Evolutionary conservation across 2,329 filamentous ascomycete species (phyloP), one percentile per base, ranked within the genome.

Genomic region (Penicillium hordei): DNA sequence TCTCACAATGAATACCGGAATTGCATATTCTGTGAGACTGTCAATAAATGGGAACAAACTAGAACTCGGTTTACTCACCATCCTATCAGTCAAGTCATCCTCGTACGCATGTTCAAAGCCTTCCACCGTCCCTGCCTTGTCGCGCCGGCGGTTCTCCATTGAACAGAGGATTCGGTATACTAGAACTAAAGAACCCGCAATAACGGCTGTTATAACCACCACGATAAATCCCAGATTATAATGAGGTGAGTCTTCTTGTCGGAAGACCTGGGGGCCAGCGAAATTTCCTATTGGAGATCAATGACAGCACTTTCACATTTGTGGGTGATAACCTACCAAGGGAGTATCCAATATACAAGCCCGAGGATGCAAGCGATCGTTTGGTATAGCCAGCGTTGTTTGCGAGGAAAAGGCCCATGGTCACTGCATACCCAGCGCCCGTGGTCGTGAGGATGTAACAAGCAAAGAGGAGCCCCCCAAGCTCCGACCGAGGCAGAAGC

Each of bases 31-130:
- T 38, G 17, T 4, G 4, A 5, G 2, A 9, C 10, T 19, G 23
- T 49, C 2, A 49, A 29, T 21, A 15, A 13, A 29, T 19, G 10
- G 5, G 27, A 8, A 1, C 3, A 34, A 38, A 25, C 15, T 48
- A 2, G 6, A 13, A 6, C 5, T 5, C 12, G 9, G 15, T 8
- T 12, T 5, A 44, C 34, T 38, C 10, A 49, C 46, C 33, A 38
- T 49, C 17, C 39, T 49, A 27, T 49, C 46, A 12, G 46, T 49
- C 33, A 49, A 21, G 17, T 49, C 46, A 39, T 49, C 46, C 23
- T 49, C 46, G 13, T 38, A 49, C 7, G 46, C 46, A 38, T 49
- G 46, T 23, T 49, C 46, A 29, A 49, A 49, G 21, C 33, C 46
- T 49, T 49, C 46, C 7, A 38, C 23, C 2, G 46, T 49, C 19